Percentiles rank a stretch among this genome's conserved stretches.
phyloP scores from a whole-genome alignment of 495 filamentous ascomycete species.

The Penicillium verhagenii region DNA sequence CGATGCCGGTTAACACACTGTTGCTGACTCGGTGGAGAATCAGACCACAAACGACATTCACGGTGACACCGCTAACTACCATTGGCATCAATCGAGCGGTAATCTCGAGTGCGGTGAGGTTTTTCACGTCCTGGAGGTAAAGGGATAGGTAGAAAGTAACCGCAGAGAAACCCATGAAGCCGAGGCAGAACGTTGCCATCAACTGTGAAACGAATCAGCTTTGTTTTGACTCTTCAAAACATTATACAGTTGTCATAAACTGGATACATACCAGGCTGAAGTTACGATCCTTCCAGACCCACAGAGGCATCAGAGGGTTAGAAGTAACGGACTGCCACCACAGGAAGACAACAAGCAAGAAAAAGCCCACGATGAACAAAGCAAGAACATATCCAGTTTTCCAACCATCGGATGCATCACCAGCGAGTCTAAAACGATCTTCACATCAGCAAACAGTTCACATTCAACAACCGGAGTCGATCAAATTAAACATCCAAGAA shows the following conservation, averaged over 20 bases:
- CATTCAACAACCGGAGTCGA: too few species aligned
- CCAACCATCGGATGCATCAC: slow-evolving; percentile 62
- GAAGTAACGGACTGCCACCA: slow-evolving; percentile 55
- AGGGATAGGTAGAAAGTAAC: slow-evolving; percentile 38
- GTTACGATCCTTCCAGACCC: slow-evolving; percentile 39
- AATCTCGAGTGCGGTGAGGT: slow-evolving; percentile 42
- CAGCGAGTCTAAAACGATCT: slow-evolving; percentile 43
- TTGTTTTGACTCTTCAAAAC: background rate
- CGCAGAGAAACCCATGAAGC: slow-evolving; percentile 37
- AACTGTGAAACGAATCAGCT: slow-evolving; percentile 11
- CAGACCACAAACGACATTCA: slow-evolving; percentile 55
- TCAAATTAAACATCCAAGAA: too few species aligned
- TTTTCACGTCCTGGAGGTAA: slow-evolving; percentile 45
- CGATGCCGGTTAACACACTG: slow-evolving; percentile 44
- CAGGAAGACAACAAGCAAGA: slow-evolving; percentile 58
- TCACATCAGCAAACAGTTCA: too few species aligned
- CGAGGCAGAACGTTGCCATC: slow-evolving; percentile 33
- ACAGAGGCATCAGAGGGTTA: slow-evolving; percentile 37
- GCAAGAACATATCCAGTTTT: slow-evolving; percentile 61
- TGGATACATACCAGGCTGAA: slow-evolving; percentile 30
- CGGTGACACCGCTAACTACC: slow-evolving; percentile 48
- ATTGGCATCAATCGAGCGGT: slow-evolving; percentile 57
- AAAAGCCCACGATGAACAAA: slow-evolving; percentile 60
- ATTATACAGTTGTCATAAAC: too few species aligned
- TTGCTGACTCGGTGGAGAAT: slow-evolving; percentile 54